Base-by-base conservation (phyloP, 164 flowering plant genomes). In the Houttuynia cordata region DNA sequence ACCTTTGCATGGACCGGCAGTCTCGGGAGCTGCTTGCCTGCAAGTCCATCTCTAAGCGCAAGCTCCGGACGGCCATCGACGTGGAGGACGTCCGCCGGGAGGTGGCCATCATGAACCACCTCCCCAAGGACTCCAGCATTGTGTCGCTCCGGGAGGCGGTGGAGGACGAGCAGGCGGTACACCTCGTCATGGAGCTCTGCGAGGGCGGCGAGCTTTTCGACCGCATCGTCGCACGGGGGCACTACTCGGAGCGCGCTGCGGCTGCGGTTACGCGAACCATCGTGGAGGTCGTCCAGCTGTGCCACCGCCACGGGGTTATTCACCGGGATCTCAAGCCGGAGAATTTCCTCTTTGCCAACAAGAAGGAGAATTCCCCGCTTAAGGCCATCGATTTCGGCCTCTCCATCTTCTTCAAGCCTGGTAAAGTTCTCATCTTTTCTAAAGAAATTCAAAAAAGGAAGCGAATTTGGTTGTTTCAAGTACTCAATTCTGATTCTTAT, bases 321-420 rank as follows among this genome's bases (percentile, higher is more conserved):
- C 96, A 91, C 51, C 67, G 96, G 72, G 96, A 91, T 62, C 76
- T 91, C 78, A 91, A 91, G 82, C 97, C 97, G 0, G 97, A 91
- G 78, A 91, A 91, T 57, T 91, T 91, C 58, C 61, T 88, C 71
- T 91, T 86, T 54, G 96, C 94, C 0, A 91, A 82, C 62, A 83
- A 91, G 87, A 91, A 88, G 81, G 97, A 91, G 81, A 91, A 85
- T 77, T 88, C 97, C 21, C 97, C 97, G 0, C 64, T 91, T 57
- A 88, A 91, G 63, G 96, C 97, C 13, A 88, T 91, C 66, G 97
- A 91, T 81, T 91, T 91, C 59, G 97, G 97, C 4, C 66, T 91
- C 66, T 88, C 97, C 14, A 86, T 91, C n/a, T 91, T 91, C 81
- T 91, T 91, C 80, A 86, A 86, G 80, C 97, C 97, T 57, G 97